phyloP scores from a whole-genome alignment of 2,329 filamentous ascomycete genomes.

The Dichotomopilus funicola region DNA sequence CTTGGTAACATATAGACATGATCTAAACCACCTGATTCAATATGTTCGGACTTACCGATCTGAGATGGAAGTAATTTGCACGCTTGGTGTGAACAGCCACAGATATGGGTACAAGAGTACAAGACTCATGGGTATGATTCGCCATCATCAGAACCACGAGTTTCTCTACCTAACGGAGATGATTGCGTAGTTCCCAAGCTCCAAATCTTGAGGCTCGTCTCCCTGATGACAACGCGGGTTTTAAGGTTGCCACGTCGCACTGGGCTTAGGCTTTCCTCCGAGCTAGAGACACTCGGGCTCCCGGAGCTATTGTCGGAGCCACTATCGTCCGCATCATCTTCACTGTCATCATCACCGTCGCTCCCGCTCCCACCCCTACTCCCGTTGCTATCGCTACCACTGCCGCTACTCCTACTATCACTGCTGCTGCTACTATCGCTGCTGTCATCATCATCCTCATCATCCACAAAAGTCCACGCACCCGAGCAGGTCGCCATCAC shows the following conservation, averaged over 20 bases:
- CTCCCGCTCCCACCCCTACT: too few species aligned
- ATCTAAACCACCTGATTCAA: too few species aligned
- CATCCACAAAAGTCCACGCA: slow-evolving; percentile 40
- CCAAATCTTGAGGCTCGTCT: slow-evolving; percentile 40
- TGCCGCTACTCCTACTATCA: too few species aligned
- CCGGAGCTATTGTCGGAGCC: slow-evolving; percentile 8
- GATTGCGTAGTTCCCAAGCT: slow-evolving; percentile 26
- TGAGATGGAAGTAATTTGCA: background rate
- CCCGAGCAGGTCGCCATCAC: slow-evolving; percentile 53
- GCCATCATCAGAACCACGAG: background rate
- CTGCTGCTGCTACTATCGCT: too few species aligned
- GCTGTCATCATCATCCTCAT: slow-evolving; percentile 24
- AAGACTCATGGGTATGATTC: background rate
- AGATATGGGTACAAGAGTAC: too few species aligned
- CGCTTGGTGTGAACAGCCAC: too few species aligned
- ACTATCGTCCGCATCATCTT: too few species aligned
- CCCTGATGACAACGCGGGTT: slow-evolving; percentile 24
- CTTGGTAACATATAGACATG: too few species aligned
- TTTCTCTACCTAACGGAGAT: background rate
- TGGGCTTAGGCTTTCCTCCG: slow-evolving; percentile 5
- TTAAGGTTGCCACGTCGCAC: background rate
- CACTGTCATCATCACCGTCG: too few species aligned
- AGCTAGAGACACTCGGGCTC: background rate
- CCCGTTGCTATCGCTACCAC: too few species aligned
- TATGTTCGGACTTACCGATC: too few species aligned